Evolutionary conservation across 352 stramenopile genomes (phyloP), one percentile per base, ranked within the genome.

Genomic region (Globisporangium middletonii): DNA sequence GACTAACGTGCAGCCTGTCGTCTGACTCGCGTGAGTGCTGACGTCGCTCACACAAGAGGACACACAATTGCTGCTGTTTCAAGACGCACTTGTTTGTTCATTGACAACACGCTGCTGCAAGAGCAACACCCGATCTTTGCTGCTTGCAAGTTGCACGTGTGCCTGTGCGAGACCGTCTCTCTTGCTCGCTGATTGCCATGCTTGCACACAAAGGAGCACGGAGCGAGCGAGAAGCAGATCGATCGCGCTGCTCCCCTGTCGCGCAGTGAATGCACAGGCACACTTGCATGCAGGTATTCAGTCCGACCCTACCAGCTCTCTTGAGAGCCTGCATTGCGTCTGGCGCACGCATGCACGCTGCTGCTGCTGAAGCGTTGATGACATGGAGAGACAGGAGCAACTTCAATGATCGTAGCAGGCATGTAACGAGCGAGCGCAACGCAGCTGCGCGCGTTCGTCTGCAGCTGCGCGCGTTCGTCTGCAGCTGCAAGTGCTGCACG

Each of bases 371-470:
- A 9, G 33, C 7, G 33, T 9, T 12, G 33, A 38, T 38, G 33
- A 30, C 37, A 45, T 8, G 46, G 47, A 55, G 47, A 61, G 35
- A 61, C 45, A 50, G 37, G n/a, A 49, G 48, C 13, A 27, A 51
- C 47, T 51, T 55, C 56, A 62, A 62, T 18, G 15, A 44, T 18
- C 9, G 16, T 2, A 13, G 11, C 7, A 19, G 48, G 44, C 18
- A 18, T 45, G 41, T 19, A 53, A 19, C 55, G 30, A 54, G 55
- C 15, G 47, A 43, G 44, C 27, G 27, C 42, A 19, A 50, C 50
- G 48, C 56, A 62, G 56, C 56, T 62, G 56, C 38, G 38, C 28
- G 43, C 41, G 33, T 35, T 37, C 15, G 48, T 11, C 37, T 37
- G 5, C 37, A 45, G 26, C 28, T 42, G 12, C 23, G 30, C 28